Evolutionary conservation across 2,329 filamentous ascomycete genomes (phyloP).

Genomic region (Pseudonectria foliicola): DNA sequence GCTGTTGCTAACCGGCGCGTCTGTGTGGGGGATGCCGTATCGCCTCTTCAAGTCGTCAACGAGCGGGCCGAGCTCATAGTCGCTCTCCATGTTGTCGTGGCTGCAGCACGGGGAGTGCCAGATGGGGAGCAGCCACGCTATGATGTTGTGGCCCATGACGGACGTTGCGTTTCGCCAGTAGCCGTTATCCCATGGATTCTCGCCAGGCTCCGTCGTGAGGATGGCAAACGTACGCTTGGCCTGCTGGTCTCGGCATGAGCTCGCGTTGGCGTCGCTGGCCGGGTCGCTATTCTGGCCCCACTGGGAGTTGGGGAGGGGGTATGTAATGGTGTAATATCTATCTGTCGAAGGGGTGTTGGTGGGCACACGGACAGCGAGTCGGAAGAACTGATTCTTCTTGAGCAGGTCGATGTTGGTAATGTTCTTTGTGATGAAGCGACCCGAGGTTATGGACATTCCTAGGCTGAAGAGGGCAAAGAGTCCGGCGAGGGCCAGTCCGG

Average conservation of each 20-base stretch:
- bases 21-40: constrained; percentile 17
- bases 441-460: constrained; percentile 68
- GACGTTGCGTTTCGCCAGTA: constrained; percentile 63
- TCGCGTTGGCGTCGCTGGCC: constrained; percentile 1
- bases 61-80: constrained; percentile 60
- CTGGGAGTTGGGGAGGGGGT: constrained; percentile 42
- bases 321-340: constrained; percentile 47
- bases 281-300: constrained; percentile 5
- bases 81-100: constrained; percentile 57
- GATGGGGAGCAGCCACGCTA: constrained; percentile 79
- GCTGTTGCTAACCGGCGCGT: constrained; percentile 5
- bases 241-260: constrained; percentile 33
- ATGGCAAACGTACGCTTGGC: constrained; percentile 70
- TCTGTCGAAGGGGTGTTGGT: constrained; percentile 34
- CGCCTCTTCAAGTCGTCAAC: constrained; percentile 48
- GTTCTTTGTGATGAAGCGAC: constrained; percentile 65
- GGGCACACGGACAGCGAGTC: constrained; percentile 68
- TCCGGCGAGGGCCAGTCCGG: constrained; percentile 56
- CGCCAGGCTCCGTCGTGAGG: constrained; percentile 61
- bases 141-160: constrained; percentile 64
- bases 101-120: constrained; percentile 65
- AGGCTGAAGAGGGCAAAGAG: constrained; percentile 77
- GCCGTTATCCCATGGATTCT: constrained; percentile 83
- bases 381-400: constrained; percentile 54
- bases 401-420: constrained; percentile 80